These are phyloP conservation scores for Suhomyces wounanorum DNA, from an alignment of 1,139 yeast genomes.

Conservation along the genomic window DNA sequence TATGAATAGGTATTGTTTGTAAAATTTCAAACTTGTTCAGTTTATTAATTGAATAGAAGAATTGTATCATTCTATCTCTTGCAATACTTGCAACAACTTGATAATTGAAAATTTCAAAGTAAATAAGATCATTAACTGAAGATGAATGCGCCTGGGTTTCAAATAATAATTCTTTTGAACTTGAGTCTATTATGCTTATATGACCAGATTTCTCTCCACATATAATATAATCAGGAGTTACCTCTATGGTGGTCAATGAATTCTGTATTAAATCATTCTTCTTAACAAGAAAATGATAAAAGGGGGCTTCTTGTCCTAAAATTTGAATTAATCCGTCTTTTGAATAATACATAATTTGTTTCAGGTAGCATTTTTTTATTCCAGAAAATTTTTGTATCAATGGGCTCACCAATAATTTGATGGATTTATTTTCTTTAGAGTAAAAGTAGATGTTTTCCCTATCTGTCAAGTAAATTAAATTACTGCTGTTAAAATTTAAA, in stretches of 20 bases:
- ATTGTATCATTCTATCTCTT: slow-evolving; percentile 64
- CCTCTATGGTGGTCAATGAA: slow-evolving; percentile 31
- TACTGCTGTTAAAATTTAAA: background rate
- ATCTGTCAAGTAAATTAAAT: slow-evolving; percentile 10
- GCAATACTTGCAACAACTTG: slow-evolving; percentile 49
- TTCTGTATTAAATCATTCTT: slow-evolving; percentile 31
- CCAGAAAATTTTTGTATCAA: slow-evolving; percentile 41
- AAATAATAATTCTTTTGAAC: slow-evolving; percentile 17
- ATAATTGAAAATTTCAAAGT: slow-evolving; percentile 26
- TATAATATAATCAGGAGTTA: slow-evolving; percentile 25
- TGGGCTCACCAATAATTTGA: slow-evolving; percentile 26
- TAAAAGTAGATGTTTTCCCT: slow-evolving; percentile 23
- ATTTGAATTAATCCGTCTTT: slow-evolving; percentile 39
- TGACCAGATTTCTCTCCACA: slow-evolving; percentile 54
- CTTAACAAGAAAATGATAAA: slow-evolving; percentile 22
- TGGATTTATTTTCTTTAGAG: slow-evolving; percentile 20
- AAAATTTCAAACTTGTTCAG: slow-evolving; percentile 46
- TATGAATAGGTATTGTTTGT: slow-evolving; percentile 60
- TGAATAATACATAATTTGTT: slow-evolving; percentile 41
- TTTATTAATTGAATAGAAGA: slow-evolving; percentile 31
- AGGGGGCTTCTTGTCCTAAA: slow-evolving; percentile 18
- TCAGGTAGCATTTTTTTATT: slow-evolving; percentile 30
- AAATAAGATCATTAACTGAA: slow-evolving; percentile 44
- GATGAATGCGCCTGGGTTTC: slow-evolving; percentile 52
- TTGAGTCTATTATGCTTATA: slow-evolving; percentile 25